These are phyloP conservation scores for Geum urbanum DNA, from an alignment of 306 rosid genomes.

Conservation along the genomic window DNA sequence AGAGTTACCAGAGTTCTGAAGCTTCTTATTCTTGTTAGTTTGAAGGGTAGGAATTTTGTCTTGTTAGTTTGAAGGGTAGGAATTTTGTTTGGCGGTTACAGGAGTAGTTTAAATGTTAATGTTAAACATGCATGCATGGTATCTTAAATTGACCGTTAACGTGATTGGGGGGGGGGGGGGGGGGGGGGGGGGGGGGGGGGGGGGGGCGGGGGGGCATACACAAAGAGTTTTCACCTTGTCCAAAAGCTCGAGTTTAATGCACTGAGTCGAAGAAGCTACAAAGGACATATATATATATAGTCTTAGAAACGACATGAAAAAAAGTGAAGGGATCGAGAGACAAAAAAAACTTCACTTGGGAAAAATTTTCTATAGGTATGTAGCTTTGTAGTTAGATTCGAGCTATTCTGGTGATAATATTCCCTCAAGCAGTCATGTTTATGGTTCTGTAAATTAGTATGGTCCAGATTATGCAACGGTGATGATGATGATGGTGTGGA, in stretches of 20 bases:
- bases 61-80: not conserved
- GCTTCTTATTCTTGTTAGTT: not conserved
- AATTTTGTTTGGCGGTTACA: conserved; percentile 7
- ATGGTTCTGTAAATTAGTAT: not conserved
- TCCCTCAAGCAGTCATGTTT: not conserved
- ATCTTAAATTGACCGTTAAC: conserved; percentile 19
- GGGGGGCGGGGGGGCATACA: no score
- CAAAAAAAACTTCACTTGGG: not conserved
- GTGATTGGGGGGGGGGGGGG: no score
- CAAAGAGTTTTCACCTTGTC: not conserved
- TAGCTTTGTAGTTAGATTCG: not conserved
- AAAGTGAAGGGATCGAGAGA: not conserved
- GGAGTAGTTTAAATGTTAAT: not conserved
- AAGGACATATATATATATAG: not conserved
- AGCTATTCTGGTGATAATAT: not conserved
- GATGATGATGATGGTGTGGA: not conserved
- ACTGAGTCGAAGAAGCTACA: conserved; percentile 14
- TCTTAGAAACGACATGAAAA: not conserved
- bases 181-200: no score
- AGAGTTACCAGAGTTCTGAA: conserved; percentile 54
- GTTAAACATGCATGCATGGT: not conserved
- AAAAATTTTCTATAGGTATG: not conserved
- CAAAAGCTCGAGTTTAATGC: conserved; percentile 17
- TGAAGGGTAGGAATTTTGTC: not conserved
- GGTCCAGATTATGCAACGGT: not conserved